Percentiles rank a stretch among this genome's conserved stretches.
Conservation (phyloP, 2,329 filamentous ascomycete species). For the Dactylellina parvicollis region DNA sequence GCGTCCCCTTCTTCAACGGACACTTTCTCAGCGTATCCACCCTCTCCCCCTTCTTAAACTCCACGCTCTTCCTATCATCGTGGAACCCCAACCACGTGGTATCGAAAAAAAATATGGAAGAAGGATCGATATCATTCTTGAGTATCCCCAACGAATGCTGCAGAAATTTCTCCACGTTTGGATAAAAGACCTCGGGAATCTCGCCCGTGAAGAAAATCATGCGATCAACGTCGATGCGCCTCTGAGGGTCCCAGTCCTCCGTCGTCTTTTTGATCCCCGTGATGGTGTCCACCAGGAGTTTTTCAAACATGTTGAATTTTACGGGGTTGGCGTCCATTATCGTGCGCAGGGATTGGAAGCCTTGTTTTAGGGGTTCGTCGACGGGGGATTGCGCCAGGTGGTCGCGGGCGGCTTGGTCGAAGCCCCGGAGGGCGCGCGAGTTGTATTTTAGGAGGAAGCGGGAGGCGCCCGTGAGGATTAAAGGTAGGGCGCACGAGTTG, state of each 20-base stretch:
- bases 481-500: slow-evolving; percentile 58
- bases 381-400: slow-evolving; percentile 54
- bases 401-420: slow-evolving; percentile 56
- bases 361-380: slow-evolving; percentile 45
- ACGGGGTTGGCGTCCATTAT: slow-evolving; percentile 57
- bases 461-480: slow-evolving; percentile 57
- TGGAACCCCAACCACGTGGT: slow-evolving; percentile 58
- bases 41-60: slow-evolving; percentile 54
- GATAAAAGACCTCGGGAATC: slow-evolving; percentile 56
- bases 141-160: slow-evolving; percentile 54
- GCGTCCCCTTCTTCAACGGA: slow-evolving; percentile 55
- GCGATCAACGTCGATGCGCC: slow-evolving; percentile 55
- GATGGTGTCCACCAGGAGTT: slow-evolving; percentile 57
- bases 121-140: slow-evolving; percentile 57
- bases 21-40: slow-evolving; percentile 58
- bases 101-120: slow-evolving; percentile 57
- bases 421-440: slow-evolving; percentile 56
- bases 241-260: slow-evolving; percentile 54
- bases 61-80: slow-evolving; percentile 55
- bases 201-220: slow-evolving; percentile 58
- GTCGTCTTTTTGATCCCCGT: slow-evolving; percentile 55
- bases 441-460: slow-evolving; percentile 58
- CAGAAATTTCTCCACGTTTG: slow-evolving; percentile 55
- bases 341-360: slow-evolving; percentile 48
- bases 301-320: slow-evolving; percentile 58